phyloP scores from a whole-genome alignment of 352 stramenopile genomes.

The Plasmopara viticola region DNA sequence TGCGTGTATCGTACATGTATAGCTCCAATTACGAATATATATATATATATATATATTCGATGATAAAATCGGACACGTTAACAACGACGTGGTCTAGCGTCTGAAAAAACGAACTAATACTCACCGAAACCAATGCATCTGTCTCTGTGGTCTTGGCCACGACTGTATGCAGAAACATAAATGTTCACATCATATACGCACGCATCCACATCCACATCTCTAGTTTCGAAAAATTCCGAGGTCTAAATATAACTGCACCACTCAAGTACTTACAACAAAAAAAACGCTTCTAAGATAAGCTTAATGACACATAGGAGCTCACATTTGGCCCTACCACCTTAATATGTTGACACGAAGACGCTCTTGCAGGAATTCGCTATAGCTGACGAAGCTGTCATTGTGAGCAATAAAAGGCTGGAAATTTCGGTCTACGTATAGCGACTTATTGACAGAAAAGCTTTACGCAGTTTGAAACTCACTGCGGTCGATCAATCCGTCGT shows the following conservation, averaged over 20 bases:
- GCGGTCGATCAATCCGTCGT: conserved; percentile 68
- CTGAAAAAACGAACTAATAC: conserved; percentile 58
- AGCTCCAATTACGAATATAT: too few relatives aligned
- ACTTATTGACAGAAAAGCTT: conserved; percentile 74
- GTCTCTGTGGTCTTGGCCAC: conserved; percentile 64
- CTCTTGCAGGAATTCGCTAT: conserved; percentile 70
- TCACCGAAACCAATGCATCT: conserved; percentile 75
- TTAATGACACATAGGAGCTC: too few relatives aligned
- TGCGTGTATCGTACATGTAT: too few relatives aligned
- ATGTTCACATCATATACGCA: too few relatives aligned
- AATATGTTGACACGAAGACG: conserved; percentile 66
- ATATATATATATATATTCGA: conserved; percentile 43
- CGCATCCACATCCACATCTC: too few relatives aligned
- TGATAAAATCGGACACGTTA: conserved; percentile 70
- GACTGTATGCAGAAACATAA: too few relatives aligned
- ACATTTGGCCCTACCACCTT: conserved; percentile 33
- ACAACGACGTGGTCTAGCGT: conserved; percentile 81
- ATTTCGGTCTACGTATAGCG: conserved; percentile 75
- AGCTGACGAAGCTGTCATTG: conserved; percentile 75
- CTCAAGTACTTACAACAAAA: not conserved
- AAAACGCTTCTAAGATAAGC: not conserved
- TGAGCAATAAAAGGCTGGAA: conserved; percentile 79
- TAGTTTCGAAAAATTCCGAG: conserved; percentile 58
- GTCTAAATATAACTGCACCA: conserved; percentile 61
- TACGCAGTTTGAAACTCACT: conserved; percentile 76